A percentile compares a stretch with the other conserved stretches of the same genome.
Evolutionary conservation across 2,329 filamentous ascomycete genomes (phyloP).

Genomic region (Cladophialophora chaetospira): DNA sequence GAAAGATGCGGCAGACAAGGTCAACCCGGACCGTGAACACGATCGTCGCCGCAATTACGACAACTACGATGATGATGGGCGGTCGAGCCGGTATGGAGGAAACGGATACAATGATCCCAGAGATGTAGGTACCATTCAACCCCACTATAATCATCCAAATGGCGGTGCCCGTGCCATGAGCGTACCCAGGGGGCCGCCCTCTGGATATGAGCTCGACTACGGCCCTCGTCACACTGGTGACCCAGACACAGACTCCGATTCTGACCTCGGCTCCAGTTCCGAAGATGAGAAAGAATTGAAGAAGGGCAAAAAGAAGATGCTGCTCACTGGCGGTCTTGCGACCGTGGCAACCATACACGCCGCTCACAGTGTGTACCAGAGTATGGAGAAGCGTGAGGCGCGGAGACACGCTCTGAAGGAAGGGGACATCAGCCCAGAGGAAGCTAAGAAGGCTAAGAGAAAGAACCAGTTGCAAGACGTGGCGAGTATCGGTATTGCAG

Average conservation of each 20-base stretch:
- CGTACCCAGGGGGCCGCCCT: conserved; percentile 30
- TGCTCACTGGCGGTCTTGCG: conserved; percentile 66
- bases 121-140: conserved; percentile 47
- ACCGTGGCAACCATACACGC: conserved; percentile 71
- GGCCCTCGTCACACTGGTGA: conserved; percentile 33
- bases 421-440: conserved; percentile 63
- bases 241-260: conserved; percentile 46
- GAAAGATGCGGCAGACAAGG: conserved; percentile 36
- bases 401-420: conserved; percentile 61
- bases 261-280: conserved; percentile 58
- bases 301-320: conserved; percentile 67
- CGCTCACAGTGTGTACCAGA: conserved; percentile 64
- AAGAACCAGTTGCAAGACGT: conserved; percentile 67
- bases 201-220: conserved; percentile 30
- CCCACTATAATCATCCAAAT: conserved; percentile 32
- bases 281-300: conserved; percentile 65
- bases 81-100: conserved; percentile 38
- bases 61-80: conserved; percentile 45
- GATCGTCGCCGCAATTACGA: conserved; percentile 41
- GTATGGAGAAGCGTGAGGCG: conserved; percentile 65
- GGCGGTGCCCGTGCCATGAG: conserved; percentile 32
- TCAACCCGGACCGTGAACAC: conserved; percentile 36
- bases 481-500: conserved; percentile 67
- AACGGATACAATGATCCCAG: conserved; percentile 41
- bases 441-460: conserved; percentile 63